Evolutionary conservation across 2,329 filamentous ascomycete species (phyloP), one percentile per base, ranked within the genome.

Genomic region (Neofusicoccum cordaticola): DNA sequence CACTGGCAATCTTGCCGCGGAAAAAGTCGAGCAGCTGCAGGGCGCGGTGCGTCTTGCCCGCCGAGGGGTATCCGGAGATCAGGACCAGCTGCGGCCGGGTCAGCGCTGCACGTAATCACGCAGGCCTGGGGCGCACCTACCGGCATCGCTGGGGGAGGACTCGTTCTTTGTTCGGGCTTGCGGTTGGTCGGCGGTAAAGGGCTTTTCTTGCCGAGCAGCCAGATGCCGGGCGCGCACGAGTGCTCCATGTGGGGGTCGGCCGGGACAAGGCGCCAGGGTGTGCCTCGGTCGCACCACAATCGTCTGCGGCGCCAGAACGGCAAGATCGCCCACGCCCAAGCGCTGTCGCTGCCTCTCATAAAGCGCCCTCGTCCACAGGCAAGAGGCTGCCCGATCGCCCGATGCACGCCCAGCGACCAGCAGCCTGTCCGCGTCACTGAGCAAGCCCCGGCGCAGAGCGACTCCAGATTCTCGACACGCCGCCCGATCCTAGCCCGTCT

Each of bases 1-100:
- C 76, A 74, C 67, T 79, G 74, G 77, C 77, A 75, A 88, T 87
- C 71, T 84, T 86, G 68, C 83, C 78, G 56, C 82, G 74, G 72
- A 93, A 86, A 77, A 88, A 88, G 39, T 83, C 76, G 72, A 88
- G 78, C 11, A 95, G 85, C 75, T 94, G 86, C 48, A 78, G 73
- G 67, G 85, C 83, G 71, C 87, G 85, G 70, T 86, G 79, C 12
- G 85, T 87, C 69, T 89, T 87, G 70, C 87, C 87, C 70, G 85
- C 85, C 68, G 83, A 86, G 56, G 87, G 87, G 72, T 85, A 88
- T 68, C 86, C 86, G 67, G 86, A 87, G 66, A 88, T 78, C 65
- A 87, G 80, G 66, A 88, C 81, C 71, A 88, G 83, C 86, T 88
- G 71, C 64, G 17, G 34, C 11, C 11, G 35, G 64, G 42, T 51